Conservation (phyloP, 2,329 filamentous ascomycete species). For the Zymoseptoria pseudotritici region DNA sequence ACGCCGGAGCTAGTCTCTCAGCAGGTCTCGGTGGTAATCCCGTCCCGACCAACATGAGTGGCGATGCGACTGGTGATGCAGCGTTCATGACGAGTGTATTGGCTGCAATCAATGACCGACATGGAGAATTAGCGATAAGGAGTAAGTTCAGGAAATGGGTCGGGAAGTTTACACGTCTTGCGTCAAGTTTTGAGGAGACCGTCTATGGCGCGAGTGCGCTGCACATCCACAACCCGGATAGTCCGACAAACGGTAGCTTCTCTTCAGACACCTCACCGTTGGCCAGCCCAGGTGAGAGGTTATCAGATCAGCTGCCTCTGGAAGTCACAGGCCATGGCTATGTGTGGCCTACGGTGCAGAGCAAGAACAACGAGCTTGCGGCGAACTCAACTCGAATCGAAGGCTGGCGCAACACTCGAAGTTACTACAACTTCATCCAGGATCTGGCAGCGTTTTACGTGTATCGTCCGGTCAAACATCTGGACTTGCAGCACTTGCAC, state of each 20-base stretch:
- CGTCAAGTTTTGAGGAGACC: conserved; percentile 88
- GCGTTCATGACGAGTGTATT: conserved; percentile 84
- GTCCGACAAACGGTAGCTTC: conserved; percentile 6
- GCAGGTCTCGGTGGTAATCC: conserved; percentile 28
- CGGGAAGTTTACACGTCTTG: conserved; percentile 84
- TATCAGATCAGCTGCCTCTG: conserved; percentile 15
- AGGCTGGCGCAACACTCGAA: conserved; percentile 91
- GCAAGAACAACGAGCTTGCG: conserved; percentile 76
- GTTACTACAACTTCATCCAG: conserved; percentile 84
- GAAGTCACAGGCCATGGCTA: conserved; percentile 68
- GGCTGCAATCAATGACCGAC: conserved; percentile 73
- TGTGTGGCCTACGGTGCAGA: conserved; percentile 80
- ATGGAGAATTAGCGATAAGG: conserved; percentile 82
- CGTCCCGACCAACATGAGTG: conserved; percentile 21
- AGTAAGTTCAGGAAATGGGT: conserved; percentile 94
- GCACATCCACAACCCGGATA: conserved; percentile 53
- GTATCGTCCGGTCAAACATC: conserved; percentile 57
- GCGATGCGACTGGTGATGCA: conserved; percentile 75
- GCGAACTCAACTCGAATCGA: conserved; percentile 91
- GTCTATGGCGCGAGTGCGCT: conserved; percentile 91
- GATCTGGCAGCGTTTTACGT: conserved; percentile 31
- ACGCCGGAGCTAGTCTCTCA: conserved; percentile 28
- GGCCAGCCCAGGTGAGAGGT: conserved; percentile 6
- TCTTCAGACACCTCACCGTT: conserved; percentile 10
- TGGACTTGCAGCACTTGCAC: conserved; percentile 87